Base-by-base conservation (phyloP, 768 basidiomycete species). In the Kwoniella newhampshirensis region DNA sequence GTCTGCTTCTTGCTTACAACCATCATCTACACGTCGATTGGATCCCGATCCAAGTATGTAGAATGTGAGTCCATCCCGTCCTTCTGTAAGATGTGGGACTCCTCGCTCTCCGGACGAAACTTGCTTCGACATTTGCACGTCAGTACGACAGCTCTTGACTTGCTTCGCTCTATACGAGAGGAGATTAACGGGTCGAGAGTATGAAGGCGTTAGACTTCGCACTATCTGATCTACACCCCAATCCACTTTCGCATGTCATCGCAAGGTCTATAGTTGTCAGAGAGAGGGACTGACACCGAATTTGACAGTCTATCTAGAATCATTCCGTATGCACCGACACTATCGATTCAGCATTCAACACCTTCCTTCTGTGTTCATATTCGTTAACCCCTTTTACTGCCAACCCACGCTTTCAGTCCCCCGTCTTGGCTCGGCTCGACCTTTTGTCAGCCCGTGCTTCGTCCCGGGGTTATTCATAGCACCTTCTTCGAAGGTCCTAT, bases 71-170 rank as follows among this genome's bases (percentile, higher is more conserved):
- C 25, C 11, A 27, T 15, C 7, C 25, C 4, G 18, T 44, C 42
- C 42, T 23, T 23, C 42, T 23, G n/a, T n/a, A n/a, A n/a, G n/a
- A n/a, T n/a, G n/a, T n/a, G n/a, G n/a, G n/a, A n/a, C n/a, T n/a
- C n/a, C n/a, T 46, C 18, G 18, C 12, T 51, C 28, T 28, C 51
- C 40, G 52, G 59, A 60, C 51, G 59, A 60, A 50, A 51, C 41
- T 60, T 54, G 59, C 59, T 46, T 48, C 40, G 59, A 60, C 59
- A 46, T 60, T 60, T 60, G 59, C 59, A 60, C 59, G 59, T 60
- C 59, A 60, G 59, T 54, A 60, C 59, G 51, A 60, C 59, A 40
- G 30, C 11, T 43, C 41, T 43, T 43, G 15, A 26, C 23, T 11
- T 47, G 26, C 41, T 46, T 57, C 54, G 35, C 15, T 42, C 25